These are phyloP conservation scores for Xylaria arbuscula DNA, from an alignment of 2,329 filamentous ascomycete species.

Conservation along the genomic window DNA sequence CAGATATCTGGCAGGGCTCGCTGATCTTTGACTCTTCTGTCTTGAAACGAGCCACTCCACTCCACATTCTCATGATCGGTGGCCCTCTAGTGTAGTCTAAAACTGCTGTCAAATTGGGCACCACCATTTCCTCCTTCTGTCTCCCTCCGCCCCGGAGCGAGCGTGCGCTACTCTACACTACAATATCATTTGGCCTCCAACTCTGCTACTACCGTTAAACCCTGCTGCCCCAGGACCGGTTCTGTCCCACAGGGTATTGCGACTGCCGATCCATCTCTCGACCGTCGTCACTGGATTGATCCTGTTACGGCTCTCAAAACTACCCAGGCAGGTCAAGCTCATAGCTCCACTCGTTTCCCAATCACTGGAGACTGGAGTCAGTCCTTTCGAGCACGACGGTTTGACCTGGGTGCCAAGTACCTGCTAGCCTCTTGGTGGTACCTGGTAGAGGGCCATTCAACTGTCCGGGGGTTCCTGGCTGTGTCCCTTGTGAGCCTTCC, in stretches of 20 bases:
- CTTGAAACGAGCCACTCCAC: constrained; percentile 53
- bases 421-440: constrained; percentile 54
- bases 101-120: constrained; percentile 53
- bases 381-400: constrained; percentile 57
- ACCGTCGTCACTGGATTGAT: constrained; percentile 60
- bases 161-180: constrained; percentile 36
- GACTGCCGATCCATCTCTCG: constrained; percentile 65
- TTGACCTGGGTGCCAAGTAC: constrained; percentile 54
- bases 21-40: constrained; percentile 53
- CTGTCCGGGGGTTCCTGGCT: constrained; percentile 51
- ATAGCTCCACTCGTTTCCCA: constrained; percentile 56
- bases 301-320: constrained; percentile 43
- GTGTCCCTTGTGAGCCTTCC: constrained; percentile 52
- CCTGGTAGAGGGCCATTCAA: constrained; percentile 45
- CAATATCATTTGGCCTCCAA: constrained; percentile 48
- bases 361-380: constrained; percentile 55
- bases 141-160: constrained; percentile 44
- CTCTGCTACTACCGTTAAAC: constrained; percentile 50
- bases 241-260: constrained; percentile 61
- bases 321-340: constrained; percentile 44
- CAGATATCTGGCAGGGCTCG: constrained; percentile 49
- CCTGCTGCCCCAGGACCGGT: constrained; percentile 58
- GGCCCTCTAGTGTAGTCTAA: constrained; percentile 44
- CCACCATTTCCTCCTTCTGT: constrained; percentile 47
- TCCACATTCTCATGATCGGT: constrained; percentile 52